Conservation (phyloP, 2,329 filamentous ascomycete species). For the Phyllosticta ampelicida region DNA sequence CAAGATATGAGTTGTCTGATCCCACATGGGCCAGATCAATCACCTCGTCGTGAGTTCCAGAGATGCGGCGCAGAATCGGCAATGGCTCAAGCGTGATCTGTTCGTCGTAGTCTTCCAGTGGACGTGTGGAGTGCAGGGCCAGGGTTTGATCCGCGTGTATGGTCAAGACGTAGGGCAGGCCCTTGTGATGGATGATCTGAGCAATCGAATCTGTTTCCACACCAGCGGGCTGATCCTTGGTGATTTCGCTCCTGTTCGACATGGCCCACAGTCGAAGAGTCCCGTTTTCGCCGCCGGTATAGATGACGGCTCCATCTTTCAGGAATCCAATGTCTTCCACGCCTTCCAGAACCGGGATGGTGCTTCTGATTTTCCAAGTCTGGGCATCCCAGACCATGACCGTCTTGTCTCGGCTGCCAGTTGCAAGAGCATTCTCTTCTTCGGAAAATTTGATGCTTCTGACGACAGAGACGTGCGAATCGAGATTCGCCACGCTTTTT, state of each 20-base stretch:
- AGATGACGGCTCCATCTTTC: constrained; percentile 58
- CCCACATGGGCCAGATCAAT: constrained; percentile 87
- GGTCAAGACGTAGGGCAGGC: constrained; percentile 61
- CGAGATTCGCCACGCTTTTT: constrained; percentile 63
- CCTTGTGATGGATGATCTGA: constrained; percentile 55
- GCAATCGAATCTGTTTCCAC: constrained; percentile 58
- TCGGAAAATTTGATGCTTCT: constrained; percentile 72
- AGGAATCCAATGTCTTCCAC: constrained; percentile 79
- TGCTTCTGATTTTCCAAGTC: constrained; percentile 72
- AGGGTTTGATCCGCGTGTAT: constrained; percentile 86
- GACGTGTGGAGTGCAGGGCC: constrained; percentile 53
- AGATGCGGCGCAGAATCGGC: constrained; percentile 63
- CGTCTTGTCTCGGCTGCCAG: constrained; percentile 85
- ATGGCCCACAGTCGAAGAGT: constrained; percentile 75
- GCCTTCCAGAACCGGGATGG: constrained; percentile 75
- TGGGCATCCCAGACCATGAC: constrained; percentile 81
- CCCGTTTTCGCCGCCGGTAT: constrained; percentile 76
- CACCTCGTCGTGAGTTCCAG: constrained; percentile 93
- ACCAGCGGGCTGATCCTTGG: constrained; percentile 55
- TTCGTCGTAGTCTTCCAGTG: constrained; percentile 30
- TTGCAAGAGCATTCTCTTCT: constrained; percentile 64
- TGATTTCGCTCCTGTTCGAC: constrained; percentile 66
- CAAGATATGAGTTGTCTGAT: constrained; percentile 68
- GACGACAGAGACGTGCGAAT: constrained; percentile 94
- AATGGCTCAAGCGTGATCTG: constrained; percentile 45